Percentiles rank a stretch among this genome's conserved stretches.
These are phyloP conservation scores for Trichoderma gamsii DNA, from an alignment of 495 filamentous ascomycete genomes.

Conservation along the genomic window DNA sequence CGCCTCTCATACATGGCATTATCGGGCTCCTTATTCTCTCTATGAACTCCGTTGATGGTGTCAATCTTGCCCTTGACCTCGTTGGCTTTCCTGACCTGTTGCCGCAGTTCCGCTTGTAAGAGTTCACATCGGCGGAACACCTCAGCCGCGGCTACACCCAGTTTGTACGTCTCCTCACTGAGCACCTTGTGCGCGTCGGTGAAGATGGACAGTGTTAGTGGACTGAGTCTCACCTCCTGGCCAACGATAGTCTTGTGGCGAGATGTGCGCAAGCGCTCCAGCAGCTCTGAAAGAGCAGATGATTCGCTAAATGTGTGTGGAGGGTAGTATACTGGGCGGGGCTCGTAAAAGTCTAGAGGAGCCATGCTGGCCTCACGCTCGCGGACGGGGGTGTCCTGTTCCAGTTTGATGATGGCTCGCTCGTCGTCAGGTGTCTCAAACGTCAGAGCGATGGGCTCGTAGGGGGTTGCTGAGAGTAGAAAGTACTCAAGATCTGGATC, in stretches of 20 bases:
- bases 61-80: slow-evolving; percentile 63
- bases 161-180: slow-evolving; percentile 61
- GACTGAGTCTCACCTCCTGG: slow-evolving; percentile 67
- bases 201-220: slow-evolving; percentile 68
- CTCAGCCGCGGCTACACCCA: slow-evolving; percentile 71
- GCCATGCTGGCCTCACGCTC: slow-evolving; percentile 30
- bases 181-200: slow-evolving; percentile 70
- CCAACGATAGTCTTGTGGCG: slow-evolving; percentile 54
- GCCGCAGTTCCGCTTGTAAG: slow-evolving; percentile 61
- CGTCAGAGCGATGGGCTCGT: slow-evolving; percentile 55
- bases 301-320: slow-evolving; percentile 55
- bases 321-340: slow-evolving; percentile 65
- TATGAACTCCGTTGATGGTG: slow-evolving; percentile 55
- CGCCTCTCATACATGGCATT: slow-evolving; percentile 54
- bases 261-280: slow-evolving; percentile 56
- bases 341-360: slow-evolving; percentile 40
- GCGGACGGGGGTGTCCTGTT: slow-evolving; percentile 30
- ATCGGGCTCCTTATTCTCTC: slow-evolving; percentile 39
- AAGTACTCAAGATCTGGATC: slow-evolving; percentile 76
- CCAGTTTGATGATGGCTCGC: slow-evolving; percentile 28
- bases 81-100: slow-evolving; percentile 63
- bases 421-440: slow-evolving; percentile 60
- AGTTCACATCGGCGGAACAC: slow-evolving; percentile 73
- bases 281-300: slow-evolving; percentile 54
- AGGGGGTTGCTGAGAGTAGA: slow-evolving; percentile 61